phyloP scores from a whole-genome alignment of 2,329 filamentous ascomycete species.

The Exophiala lecanii-corni region DNA sequence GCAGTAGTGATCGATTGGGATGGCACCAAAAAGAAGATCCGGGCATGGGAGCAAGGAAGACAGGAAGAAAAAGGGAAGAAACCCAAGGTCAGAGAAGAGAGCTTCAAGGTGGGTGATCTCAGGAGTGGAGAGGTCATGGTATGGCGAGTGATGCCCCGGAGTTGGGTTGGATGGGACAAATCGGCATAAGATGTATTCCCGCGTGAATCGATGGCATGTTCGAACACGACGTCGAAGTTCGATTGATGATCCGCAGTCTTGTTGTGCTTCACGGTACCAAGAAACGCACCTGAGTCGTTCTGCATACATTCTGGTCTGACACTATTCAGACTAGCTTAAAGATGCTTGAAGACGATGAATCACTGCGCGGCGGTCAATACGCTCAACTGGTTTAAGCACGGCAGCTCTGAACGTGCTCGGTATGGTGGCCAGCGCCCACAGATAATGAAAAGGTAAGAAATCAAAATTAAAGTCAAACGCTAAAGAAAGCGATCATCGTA shows the following conservation, averaged over 20 bases:
- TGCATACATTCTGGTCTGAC: no score
- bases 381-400: no score
- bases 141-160: slow-evolving; percentile 88
- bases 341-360: no score
- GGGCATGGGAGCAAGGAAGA: slow-evolving; percentile 90
- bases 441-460: no score
- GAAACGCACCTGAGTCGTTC: not conserved
- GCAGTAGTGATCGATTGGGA: slow-evolving; percentile 95
- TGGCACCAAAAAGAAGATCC: slow-evolving; percentile 94
- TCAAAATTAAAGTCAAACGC: no score
- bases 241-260: no score
- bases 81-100: slow-evolving; percentile 89
- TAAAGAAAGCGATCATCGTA: no score
- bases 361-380: no score
- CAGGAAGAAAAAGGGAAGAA: slow-evolving; percentile 91
- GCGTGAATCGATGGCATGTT: slow-evolving; percentile 12
- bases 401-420: no score
- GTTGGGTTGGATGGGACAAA: slow-evolving; percentile 82
- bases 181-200: not conserved
- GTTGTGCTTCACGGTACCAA: no score
- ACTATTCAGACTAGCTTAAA: no score
- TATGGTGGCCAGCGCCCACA: no score
- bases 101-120: slow-evolving; percentile 88
- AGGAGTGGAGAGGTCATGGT: slow-evolving; percentile 93
- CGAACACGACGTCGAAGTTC: not conserved